phyloP scores from a whole-genome alignment of 139 green algal species.

The Chlamydomonas sp. region DNA sequence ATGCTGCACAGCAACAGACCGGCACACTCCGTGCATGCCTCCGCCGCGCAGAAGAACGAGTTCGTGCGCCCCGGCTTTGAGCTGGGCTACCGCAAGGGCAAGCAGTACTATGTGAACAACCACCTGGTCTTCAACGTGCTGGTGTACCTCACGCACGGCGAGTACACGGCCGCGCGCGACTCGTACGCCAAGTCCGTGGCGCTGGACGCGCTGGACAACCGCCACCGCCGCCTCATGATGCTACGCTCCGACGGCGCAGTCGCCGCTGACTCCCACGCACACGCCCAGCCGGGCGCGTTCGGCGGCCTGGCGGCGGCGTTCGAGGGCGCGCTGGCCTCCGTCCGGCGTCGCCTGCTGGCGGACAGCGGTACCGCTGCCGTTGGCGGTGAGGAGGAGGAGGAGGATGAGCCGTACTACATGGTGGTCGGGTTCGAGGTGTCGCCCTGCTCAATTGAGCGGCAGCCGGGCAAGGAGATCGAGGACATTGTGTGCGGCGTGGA shows the following conservation, averaged over 20 bases:
- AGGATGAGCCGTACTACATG: conserved; percentile 27
- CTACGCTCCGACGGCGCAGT: neutral
- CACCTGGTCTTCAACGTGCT: conserved; percentile 96
- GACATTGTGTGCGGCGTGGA: conserved; percentile 72
- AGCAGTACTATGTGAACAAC: conserved; percentile 93
- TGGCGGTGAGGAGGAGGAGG: neutral
- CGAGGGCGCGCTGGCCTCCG: neutral
- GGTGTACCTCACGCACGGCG: conserved; percentile 85
- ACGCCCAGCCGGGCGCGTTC: neutral
- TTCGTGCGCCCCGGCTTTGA: conserved; percentile 87
- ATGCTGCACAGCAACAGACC: neutral
- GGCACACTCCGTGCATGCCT: neutral
- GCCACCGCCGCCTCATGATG: neutral
- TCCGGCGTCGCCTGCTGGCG: neutral
- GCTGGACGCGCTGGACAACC: conserved; percentile 62
- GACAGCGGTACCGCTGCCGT: too few relatives aligned
- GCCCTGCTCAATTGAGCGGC: conserved; percentile 85
- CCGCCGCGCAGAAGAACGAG: conserved; percentile 64
- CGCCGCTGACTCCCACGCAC: neutral
- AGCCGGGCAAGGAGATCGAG: conserved; percentile 65
- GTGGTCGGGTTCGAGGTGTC: conserved; percentile 48
- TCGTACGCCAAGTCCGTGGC: conserved; percentile 34
- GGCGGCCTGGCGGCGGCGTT: too few relatives aligned
- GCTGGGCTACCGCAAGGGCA: conserved; percentile 75
- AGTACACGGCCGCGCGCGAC: conserved; percentile 67